Percentiles rank a stretch among this genome's conserved stretches.
Evolutionary conservation across 2,329 filamentous ascomycete genomes (phyloP).

Genomic region (Teratosphaeria viscida): DNA sequence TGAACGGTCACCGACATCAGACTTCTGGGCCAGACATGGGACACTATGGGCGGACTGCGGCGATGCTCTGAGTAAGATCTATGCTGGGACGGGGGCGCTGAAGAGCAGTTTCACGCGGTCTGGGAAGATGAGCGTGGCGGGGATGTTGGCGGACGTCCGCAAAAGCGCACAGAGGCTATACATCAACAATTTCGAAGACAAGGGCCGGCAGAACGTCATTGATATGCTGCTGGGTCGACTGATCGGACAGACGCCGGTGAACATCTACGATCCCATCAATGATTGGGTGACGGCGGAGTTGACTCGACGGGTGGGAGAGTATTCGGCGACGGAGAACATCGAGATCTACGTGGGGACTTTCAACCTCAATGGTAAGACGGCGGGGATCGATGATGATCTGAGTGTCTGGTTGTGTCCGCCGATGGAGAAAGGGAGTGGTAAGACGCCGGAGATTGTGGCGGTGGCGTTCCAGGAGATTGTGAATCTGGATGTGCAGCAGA

Average conservation of each 20-base stretch:
- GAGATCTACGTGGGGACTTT: slow-evolving; percentile 62
- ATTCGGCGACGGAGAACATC: slow-evolving; percentile 62
- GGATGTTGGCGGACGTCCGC: slow-evolving; percentile 84
- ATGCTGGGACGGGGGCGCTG: slow-evolving; percentile 88
- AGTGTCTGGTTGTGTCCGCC: slow-evolving; percentile 74
- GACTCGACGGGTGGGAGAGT: slow-evolving; percentile 55
- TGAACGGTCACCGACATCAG: slow-evolving; percentile 53
- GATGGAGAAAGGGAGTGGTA: slow-evolving; percentile 33
- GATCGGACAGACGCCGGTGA: slow-evolving; percentile 71
- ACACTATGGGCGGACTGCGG: slow-evolving; percentile 96
- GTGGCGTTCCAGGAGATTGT: slow-evolving; percentile 98
- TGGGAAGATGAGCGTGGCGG: slow-evolving; percentile 91
- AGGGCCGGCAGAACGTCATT: slow-evolving; percentile 84
- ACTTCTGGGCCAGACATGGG: slow-evolving; percentile 88
- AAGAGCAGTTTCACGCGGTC: slow-evolving; percentile 91
- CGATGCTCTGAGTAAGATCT: slow-evolving; percentile 86
- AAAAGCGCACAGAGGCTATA: slow-evolving; percentile 92
- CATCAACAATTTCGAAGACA: slow-evolving; percentile 96
- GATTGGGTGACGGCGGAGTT: slow-evolving; percentile 78
- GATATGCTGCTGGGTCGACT: slow-evolving; percentile 85
- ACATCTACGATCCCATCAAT: slow-evolving; percentile 88
- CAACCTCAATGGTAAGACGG: slow-evolving; percentile 82
- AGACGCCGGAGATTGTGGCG: slow-evolving; percentile 73
- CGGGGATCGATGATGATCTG: slow-evolving; percentile 68
- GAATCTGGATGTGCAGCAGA: slow-evolving; percentile 93